Evolutionary conservation across 2,329 filamentous ascomycete species (phyloP).

Genomic region (Colletotrichum musicola): DNA sequence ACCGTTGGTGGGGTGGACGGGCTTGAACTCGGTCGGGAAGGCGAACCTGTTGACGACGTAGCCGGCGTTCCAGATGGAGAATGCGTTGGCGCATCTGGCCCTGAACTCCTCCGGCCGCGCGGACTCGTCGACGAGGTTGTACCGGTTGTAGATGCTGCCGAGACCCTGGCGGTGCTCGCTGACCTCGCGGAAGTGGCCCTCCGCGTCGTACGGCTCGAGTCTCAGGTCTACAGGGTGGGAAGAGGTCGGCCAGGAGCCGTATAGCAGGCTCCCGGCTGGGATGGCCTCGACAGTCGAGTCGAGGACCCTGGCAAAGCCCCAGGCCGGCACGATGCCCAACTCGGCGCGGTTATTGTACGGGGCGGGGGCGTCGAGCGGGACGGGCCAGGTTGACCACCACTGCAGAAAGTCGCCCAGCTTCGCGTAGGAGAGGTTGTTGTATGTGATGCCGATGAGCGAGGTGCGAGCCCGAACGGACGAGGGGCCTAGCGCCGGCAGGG

Average conservation of each 20-base stretch:
- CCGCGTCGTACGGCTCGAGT: constrained; percentile 44
- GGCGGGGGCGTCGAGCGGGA: constrained; percentile 49
- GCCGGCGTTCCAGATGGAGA: constrained; percentile 44
- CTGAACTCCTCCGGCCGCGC: constrained; percentile 28
- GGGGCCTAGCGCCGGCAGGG: constrained; percentile 37
- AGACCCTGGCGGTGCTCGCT: constrained; percentile 46
- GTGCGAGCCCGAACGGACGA: constrained; percentile 49
- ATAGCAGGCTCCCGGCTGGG: constrained; percentile 51
- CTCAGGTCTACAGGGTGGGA: constrained; percentile 52
- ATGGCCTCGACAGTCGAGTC: constrained; percentile 54
- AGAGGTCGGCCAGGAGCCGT: constrained; percentile 59
- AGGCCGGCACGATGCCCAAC: constrained; percentile 63
- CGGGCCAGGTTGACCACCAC: constrained; percentile 60
- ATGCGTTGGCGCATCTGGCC: constrained; percentile 33
- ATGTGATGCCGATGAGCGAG: constrained; percentile 46
- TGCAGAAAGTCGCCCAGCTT: constrained; percentile 44
- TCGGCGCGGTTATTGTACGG: constrained; percentile 50
- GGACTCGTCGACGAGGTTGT: constrained; percentile 43
- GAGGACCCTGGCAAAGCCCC: constrained; percentile 59
- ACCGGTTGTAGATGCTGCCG: constrained; percentile 59
- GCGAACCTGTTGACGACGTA: constrained; percentile 49
- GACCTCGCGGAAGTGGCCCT: constrained; percentile 52
- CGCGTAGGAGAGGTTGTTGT: constrained; percentile 53
- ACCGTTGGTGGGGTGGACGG: constrained; percentile 39
- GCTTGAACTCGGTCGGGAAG: constrained; percentile 46